phyloP scores from a whole-genome alignment of 1,284 basidiomycete species.

The Chondrostereum purpureum region DNA sequence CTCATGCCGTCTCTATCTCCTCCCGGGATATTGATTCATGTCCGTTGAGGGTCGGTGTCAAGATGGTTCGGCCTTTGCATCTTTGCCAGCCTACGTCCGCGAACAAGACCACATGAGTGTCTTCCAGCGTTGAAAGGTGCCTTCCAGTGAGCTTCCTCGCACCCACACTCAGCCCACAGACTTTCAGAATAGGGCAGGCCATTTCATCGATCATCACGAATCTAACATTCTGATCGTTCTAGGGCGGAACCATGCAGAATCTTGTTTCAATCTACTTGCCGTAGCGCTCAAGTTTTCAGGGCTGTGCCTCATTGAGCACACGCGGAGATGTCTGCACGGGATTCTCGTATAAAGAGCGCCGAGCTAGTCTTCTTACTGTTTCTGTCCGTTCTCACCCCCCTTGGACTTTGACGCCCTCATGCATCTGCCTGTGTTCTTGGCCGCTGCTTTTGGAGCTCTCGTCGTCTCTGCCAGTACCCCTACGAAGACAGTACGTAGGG shows the following conservation, averaged over 20 bases:
- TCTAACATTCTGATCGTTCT: background rate
- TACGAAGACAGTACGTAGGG: conserved; percentile 24
- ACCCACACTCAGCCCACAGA: too few relatives aligned
- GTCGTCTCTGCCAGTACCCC: conserved; percentile 9
- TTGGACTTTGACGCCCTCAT: background rate
- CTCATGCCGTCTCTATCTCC: too few relatives aligned
- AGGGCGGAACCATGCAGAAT: too few relatives aligned
- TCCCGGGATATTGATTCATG: too few relatives aligned
- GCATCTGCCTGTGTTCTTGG: background rate
- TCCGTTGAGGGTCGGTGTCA: too few relatives aligned
- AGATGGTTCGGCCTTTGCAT: too few relatives aligned
- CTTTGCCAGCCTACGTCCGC: too few relatives aligned
- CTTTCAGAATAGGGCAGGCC: too few relatives aligned
- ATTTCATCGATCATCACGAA: background rate
- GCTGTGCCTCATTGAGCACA: background rate
- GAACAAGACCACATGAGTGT: too few relatives aligned
- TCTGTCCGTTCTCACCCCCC: background rate
- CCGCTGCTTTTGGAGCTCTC: background rate
- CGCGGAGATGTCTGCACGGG: background rate
- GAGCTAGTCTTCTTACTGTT: background rate
- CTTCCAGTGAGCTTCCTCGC: too few relatives aligned
- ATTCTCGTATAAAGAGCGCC: background rate
- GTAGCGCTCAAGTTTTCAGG: background rate
- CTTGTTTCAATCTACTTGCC: too few relatives aligned
- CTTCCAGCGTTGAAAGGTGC: too few relatives aligned